Evolutionary conservation across 1,284 basidiomycete species (phyloP).

Genomic region (Austroboletus sp.): DNA sequence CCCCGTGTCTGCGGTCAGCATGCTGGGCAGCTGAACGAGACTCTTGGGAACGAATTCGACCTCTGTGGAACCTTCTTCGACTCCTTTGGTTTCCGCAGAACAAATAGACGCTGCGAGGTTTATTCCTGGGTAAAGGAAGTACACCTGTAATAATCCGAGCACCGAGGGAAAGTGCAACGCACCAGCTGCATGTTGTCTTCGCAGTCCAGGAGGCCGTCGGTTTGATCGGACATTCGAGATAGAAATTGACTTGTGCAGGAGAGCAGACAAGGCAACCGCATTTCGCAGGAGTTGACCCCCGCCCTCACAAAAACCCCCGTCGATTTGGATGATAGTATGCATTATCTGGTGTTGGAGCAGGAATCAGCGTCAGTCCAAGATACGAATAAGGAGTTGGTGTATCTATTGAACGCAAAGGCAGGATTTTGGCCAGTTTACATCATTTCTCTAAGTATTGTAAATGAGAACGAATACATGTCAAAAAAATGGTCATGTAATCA

Average conservation of each 20-base stretch:
- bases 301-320: constrained; percentile 49
- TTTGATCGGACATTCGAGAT: constrained; percentile 55
- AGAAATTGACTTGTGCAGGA: constrained; percentile 50
- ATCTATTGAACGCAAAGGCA: too few species aligned
- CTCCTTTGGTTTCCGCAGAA: constrained; percentile 46
- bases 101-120: constrained; percentile 55
- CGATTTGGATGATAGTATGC: constrained; percentile 25
- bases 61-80: constrained; percentile 42
- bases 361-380: too few species aligned
- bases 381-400: too few species aligned
- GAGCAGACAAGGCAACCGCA: constrained; percentile 52
- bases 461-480: too few species aligned
- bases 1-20: constrained; percentile 51
- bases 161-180: constrained; percentile 10
- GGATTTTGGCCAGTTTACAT: background rate
- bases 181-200: constrained; percentile 65
- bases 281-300: constrained; percentile 70
- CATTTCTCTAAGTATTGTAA: too few species aligned
- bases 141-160: background rate
- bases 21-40: constrained; percentile 37
- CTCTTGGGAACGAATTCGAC: constrained; percentile 49
- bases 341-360: background rate
- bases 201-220: constrained; percentile 55
- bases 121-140: constrained; percentile 41
- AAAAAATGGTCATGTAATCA: too few species aligned